Base-by-base conservation (phyloP, 164 flowering plant genomes). In the Chimonanthus salicifolius region DNA sequence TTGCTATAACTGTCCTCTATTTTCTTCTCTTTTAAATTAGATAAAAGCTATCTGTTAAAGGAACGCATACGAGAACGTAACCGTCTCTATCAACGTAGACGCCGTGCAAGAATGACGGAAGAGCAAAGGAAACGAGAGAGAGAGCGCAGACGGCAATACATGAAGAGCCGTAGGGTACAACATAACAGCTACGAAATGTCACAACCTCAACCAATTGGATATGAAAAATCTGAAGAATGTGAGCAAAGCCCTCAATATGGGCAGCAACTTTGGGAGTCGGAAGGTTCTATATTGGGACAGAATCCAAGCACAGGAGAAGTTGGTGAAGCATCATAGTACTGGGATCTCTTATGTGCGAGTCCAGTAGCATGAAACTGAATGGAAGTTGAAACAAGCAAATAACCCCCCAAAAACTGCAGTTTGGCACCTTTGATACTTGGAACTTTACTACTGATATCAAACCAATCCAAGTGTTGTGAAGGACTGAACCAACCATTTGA, bases 141-240 rank as follows among this genome's bases (percentile, higher is more conserved):
- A 69, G 80, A 78, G 69, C 45, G 80, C 67, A 74, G 80, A 64
- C 77, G 77, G 54, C 80, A 78, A 48, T 78, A 78, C 63, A 78
- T 78, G 80, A 74, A 78, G 71, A 74, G 71, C 77, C 77, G 80
- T 20, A 78, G 80, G 69, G 76, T 78, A 33, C 80, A 78, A 58
- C 71, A 77, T 43, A 18, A 74, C 20, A 71, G 44, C 62, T 78
- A 70, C 44, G 80, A 74, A 54, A 71, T 67, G 69, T 48, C 68
- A 7, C 68, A 62, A 58, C 75, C 78, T 67, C 68, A 49, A 6
- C 68, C 77, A 47, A 62, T 67, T 60, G 46, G 64, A 62, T 78
- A 78, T 49, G 63, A 66, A 48, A 47, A 51, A 66, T 54, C 71
- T 5, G 67, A 71, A 15, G 80, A 74, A 48, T 58, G 64, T 44